Evolutionary conservation across 805 yeast species (phyloP), one percentile per base, ranked within the genome.

Genomic region (Jamesozyma jinghongensis): DNA sequence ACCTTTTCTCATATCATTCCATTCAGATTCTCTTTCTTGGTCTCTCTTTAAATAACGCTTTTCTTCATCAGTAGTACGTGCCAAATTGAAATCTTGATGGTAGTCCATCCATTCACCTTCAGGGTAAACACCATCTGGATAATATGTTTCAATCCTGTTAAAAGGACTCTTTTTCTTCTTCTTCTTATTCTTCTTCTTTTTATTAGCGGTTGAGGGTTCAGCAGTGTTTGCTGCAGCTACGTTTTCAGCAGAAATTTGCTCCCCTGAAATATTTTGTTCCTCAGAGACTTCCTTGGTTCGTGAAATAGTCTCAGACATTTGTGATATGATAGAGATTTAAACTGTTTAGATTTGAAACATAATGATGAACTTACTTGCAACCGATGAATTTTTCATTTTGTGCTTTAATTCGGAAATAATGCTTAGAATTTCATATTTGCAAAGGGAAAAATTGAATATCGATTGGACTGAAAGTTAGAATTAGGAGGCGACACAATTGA

Each of bases 1-100:
- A 41, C 88, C 98, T 57, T 86, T 86, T 56, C 99, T 77, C 65
- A 87, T 79, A 46, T 88, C 96, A 48, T 87, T 81, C 83, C 94
- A 85, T 40, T 69, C 72, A 38, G 67, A 62, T 49, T 71, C 68
- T 51, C 70, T 71, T 51, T 75, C 77, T 19, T 43, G 36, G 36
- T 55, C 56, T 43, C 85, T 73, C 51, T 84, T 92, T 51, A 79
- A 62, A 51, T 85, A 81, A 49, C 96, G 70, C 61, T 79, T 75
- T 58, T 92, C 98, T 56, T 85, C 97, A 49, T 79, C 79, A 0
- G 96, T 86, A 19, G 84, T 75, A 48, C 98, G 74, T 56, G 75
- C 75, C 40, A 76, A 63, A 42, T 82, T 86, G 45, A 75, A 74
- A 39, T 65, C 71, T 34, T 68, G 70, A 10, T 75, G 76, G 56